Evolutionary conservation across 768 basidiomycete species (phyloP), one percentile per base, ranked within the genome.

Genomic region (Xerocomellus amylosporus): DNA sequence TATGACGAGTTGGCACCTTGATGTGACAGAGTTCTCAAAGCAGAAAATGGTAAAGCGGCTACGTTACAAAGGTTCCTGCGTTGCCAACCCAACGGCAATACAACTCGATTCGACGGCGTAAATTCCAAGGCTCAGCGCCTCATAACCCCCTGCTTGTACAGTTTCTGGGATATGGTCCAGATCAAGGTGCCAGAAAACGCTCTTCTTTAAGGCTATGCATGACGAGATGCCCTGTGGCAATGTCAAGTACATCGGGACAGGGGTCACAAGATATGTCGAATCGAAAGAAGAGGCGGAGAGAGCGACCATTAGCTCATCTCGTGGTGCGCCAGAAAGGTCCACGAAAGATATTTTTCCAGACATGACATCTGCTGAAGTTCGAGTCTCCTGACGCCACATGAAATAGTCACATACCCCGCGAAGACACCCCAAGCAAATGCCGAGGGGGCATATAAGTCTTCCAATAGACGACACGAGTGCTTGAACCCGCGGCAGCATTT

Each of bases 401-500:
- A 12, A 42, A 15, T 15, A 8, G 8, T 7, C 34, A 42, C 58
- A 3, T 50, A 72, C 74, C 69, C 50, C 33, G 40, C 48, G 50
- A 56, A 8, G 53, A 55, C 9, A 71, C 47, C 8, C 59, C 73
- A 20, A 76, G 69, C 17, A 76, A 49, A 54, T 74, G 71, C 37
- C 68, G 57, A 2, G 75, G 75, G 5, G 75, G 73, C 55, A 74
- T 72, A 51, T 74, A 76, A 3, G 72, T 76, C 58, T 73, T 76
- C 75, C 75, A 76, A 40, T 73, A 75, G 19, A 73, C 53, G 17
- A 74, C 26, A 13, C 54, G 55, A n/a, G 50, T 54, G 7, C 45
- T 54, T 13, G 51, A 50, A 38, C 22, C 44, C 17, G 58, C 2
- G 8, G 47, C 14, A 8, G 55, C 12, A 38, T 53, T 38, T 13